Evolutionary conservation across 1,139 yeast species (phyloP).

Genomic region (Sugiyamaella paludigena): DNA sequence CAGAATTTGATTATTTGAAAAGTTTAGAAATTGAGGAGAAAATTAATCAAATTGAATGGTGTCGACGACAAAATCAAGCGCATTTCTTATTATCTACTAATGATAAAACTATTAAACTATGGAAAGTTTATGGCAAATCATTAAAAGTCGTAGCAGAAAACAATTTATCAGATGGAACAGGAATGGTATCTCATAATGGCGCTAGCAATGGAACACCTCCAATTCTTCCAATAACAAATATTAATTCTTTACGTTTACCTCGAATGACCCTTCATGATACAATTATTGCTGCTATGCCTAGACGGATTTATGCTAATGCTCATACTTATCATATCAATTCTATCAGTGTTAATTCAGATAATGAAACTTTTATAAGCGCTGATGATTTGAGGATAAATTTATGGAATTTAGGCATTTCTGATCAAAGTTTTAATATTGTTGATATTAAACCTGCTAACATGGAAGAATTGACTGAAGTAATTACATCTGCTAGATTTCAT

Average conservation of each 20-base stretch:
- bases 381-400: constrained; percentile 94
- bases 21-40: constrained; percentile 96
- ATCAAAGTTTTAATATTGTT: constrained; percentile 91
- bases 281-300: constrained; percentile 92
- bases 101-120: constrained; percentile 94
- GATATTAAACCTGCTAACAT: constrained; percentile 97
- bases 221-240: constrained; percentile 25
- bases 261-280: constrained; percentile 88
- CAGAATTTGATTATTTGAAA: constrained; percentile 95
- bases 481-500: constrained; percentile 97
- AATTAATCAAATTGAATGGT: constrained; percentile 97
- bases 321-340: constrained; percentile 98
- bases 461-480: constrained; percentile 98
- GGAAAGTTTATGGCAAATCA: constrained; percentile 93
- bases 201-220: constrained; percentile 29
- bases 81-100: constrained; percentile 88
- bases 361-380: constrained; percentile 89
- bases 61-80: constrained; percentile 81
- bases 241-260: constrained; percentile 64
- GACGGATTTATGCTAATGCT: constrained; percentile 88
- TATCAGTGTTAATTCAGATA: constrained; percentile 90
- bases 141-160: constrained; percentile 90
- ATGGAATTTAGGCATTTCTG: constrained; percentile 94
- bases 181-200: constrained; percentile 24
- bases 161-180: constrained; percentile 59